Evolutionary conservation across 2,329 filamentous ascomycete species (phyloP).

Genomic region (Botrytis fabae): DNA sequence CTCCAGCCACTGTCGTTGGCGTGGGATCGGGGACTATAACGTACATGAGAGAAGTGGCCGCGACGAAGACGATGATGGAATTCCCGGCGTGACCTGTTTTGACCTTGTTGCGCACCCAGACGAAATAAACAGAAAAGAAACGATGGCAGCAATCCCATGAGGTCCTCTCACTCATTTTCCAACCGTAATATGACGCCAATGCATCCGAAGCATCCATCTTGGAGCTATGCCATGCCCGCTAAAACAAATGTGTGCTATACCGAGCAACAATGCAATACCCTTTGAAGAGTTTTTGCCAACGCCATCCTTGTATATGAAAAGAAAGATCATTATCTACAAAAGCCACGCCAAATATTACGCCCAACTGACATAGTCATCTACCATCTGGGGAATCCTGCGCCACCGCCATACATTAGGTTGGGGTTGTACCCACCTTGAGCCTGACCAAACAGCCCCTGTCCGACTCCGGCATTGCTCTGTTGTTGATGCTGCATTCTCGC

Average conservation of each 20-base stretch:
- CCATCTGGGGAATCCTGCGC: conserved; percentile 58
- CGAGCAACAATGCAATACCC: conserved; percentile 38
- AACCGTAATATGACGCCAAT: conserved; percentile 39
- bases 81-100: conserved; percentile 50
- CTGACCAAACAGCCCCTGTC: conserved; percentile 87
- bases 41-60: conserved; percentile 57
- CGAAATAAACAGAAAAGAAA: conserved; percentile 34
- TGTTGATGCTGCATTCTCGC: conserved; percentile 90
- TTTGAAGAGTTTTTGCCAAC: conserved; percentile 36
- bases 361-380: conserved; percentile 44
- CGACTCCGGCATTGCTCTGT: conserved; percentile 78
- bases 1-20: conserved; percentile 45
- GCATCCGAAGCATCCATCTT: conserved; percentile 42
- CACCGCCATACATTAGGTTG: conserved; percentile 74
- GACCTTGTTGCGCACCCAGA: conserved; percentile 33
- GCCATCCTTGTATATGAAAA: conserved; percentile 39
- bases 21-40: conserved; percentile 55
- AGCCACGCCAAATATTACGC: conserved; percentile 33
- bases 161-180: conserved; percentile 35
- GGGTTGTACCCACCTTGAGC: conserved; percentile 93
- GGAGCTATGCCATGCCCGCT: conserved; percentile 50
- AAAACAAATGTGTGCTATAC: conserved; percentile 44
- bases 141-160: conserved; percentile 34
- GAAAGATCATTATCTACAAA: conserved; percentile 38
- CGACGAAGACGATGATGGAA: conserved; percentile 70